Evolutionary conservation across 2,329 filamentous ascomycete genomes (phyloP), one percentile per base, ranked within the genome.

Genomic region (Tolypocladium ophioglossoides): DNA sequence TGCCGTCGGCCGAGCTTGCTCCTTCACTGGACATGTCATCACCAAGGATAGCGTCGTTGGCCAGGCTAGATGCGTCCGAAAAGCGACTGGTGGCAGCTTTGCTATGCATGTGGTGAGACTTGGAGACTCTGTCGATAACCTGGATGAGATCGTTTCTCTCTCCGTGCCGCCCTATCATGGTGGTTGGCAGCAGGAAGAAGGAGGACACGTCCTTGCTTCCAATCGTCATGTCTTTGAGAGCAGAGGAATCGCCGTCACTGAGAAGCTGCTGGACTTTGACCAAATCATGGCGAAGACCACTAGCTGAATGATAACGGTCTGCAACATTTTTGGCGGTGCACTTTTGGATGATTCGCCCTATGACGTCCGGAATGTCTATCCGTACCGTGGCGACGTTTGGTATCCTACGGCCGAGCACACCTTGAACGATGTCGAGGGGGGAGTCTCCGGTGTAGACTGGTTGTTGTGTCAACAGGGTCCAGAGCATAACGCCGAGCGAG

Each of bases 341-440:
- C 67, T 91, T 95, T 66, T 92, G 87, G 41, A 97, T 89, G 46
- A 96, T 87, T 35, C 82, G 80, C 1, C 87, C 87, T 44, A 96
- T 75, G 9, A 87, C 86, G 55, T 95, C 89, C 0, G 92, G 92
- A 7, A 96, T 78, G 64, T 96, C 92, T 56, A 90, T 79, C 51
- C 92, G 82, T 47, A 90, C 82, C 4, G 82, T 82, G 4, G 89
- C 89, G 10, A 94, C 84, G 39, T 83, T 83, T 5, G 88, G 84
- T 59, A 96, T 83, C 48, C 88, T 83, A 59, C 87, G 86, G 49
- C 85, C 85, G 10, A 97, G 77, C 12, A 96, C 90, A 60, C 85
- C 89, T 66, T 96, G 91, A 59, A 97, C 90, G 47, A 96, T 90
- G 63, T 96, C 91, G 55, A 96, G 80, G 0, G 91, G 89, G 0